These are phyloP conservation scores for Ophiognomonia clavigignenti-juglandacearum DNA, from an alignment of 2,329 filamentous ascomycete genomes.

Conservation along the genomic window DNA sequence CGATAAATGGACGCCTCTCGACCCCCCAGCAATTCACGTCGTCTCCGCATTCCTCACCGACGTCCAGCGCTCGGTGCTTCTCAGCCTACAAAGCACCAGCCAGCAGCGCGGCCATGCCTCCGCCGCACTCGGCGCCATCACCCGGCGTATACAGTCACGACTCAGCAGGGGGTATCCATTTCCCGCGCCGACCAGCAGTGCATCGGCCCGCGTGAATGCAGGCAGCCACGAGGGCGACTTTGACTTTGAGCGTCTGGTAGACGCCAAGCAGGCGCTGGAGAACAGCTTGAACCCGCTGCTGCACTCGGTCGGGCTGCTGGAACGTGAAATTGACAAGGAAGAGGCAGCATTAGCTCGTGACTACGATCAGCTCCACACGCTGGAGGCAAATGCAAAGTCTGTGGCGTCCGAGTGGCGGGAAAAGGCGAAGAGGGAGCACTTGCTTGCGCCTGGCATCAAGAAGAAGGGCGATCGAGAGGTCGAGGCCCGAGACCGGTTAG, in stretches of 20 bases:
- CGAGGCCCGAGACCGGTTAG: slow-evolving; percentile 7
- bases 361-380: slow-evolving; percentile 41
- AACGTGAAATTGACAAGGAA: slow-evolving; percentile 51
- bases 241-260: slow-evolving; percentile 60
- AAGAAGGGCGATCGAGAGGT: slow-evolving; percentile 8
- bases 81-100: slow-evolving; percentile 45
- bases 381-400: slow-evolving; percentile 53
- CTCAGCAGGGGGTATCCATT: slow-evolving; percentile 61
- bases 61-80: slow-evolving; percentile 57
- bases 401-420: slow-evolving; percentile 49
- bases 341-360: slow-evolving; percentile 52
- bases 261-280: slow-evolving; percentile 53
- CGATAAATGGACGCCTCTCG: slow-evolving; percentile 61
- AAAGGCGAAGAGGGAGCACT: slow-evolving; percentile 43
- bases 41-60: slow-evolving; percentile 53
- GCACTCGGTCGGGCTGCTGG: slow-evolving; percentile 58
- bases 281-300: slow-evolving; percentile 55
- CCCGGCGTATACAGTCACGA: slow-evolving; percentile 52
- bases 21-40: slow-evolving; percentile 47
- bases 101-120: slow-evolving; percentile 49
- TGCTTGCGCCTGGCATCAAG: slow-evolving; percentile 38
- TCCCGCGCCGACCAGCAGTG: slow-evolving; percentile 42
- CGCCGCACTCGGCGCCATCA: slow-evolving; percentile 49
- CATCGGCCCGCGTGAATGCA: slow-evolving; percentile 21
- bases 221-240: slow-evolving; percentile 54